Conservation (phyloP, 768 basidiomycete genomes). For the Pulveroboletus ravenelii region DNA sequence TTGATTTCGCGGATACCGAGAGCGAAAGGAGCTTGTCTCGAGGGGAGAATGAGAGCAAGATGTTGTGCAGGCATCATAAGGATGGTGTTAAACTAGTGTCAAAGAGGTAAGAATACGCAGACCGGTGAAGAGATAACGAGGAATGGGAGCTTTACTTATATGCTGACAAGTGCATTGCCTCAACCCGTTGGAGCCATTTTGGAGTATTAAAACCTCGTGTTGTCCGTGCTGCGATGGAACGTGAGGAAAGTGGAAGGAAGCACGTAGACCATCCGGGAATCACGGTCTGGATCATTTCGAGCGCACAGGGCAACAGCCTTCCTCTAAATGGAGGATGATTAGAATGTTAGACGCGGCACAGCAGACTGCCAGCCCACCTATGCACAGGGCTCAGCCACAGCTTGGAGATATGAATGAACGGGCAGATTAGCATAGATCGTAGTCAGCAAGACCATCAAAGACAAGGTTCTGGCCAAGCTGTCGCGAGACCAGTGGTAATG, state of each 20-base stretch:
- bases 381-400: slow-evolving; percentile 17
- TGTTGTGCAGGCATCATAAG: slow-evolving; percentile 25
- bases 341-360: slow-evolving; percentile 28
- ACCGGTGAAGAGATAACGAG: slow-evolving; percentile 18
- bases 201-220: slow-evolving; percentile 33
- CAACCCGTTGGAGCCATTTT: slow-evolving; percentile 19
- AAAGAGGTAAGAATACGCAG: slow-evolving; percentile 11
- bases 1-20: slow-evolving; percentile 34
- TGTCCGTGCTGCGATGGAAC: slow-evolving; percentile 29
- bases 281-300: slow-evolving; percentile 30
- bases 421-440: slow-evolving; percentile 5
- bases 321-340: slow-evolving; percentile 28
- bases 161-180: slow-evolving; percentile 28
- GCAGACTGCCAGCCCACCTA: slow-evolving; percentile 15
- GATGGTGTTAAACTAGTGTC: slow-evolving; percentile 4
- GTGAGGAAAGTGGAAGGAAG: slow-evolving; percentile 22
- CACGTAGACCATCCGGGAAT: slow-evolving; percentile 26
- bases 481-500: not conserved
- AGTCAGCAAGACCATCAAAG: slow-evolving; percentile 1
- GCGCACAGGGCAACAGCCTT: slow-evolving; percentile 31
- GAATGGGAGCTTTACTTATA: slow-evolving; percentile 26
- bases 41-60: slow-evolving; percentile 28
- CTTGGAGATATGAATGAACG: slow-evolving; percentile 13
- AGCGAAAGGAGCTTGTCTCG: slow-evolving; percentile 33
- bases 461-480: slow-evolving; percentile 6